Evolutionary conservation across 208 protist species (phyloP), one percentile per base, ranked within the genome.

Genomic region (Plasmodiophora brassicae): DNA sequence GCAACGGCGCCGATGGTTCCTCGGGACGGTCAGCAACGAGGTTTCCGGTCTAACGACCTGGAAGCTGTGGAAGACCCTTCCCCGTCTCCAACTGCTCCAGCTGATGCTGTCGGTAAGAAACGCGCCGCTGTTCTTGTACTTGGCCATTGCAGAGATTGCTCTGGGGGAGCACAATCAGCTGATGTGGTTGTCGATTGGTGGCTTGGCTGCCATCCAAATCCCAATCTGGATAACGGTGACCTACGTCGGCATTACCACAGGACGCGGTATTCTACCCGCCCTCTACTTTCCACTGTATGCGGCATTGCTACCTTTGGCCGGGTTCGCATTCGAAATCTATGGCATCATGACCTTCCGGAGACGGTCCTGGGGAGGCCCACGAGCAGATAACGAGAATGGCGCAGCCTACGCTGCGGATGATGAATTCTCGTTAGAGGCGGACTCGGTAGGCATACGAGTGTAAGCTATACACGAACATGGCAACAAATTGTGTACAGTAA

Each of bases 1-100:
- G 65, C 65, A 78, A 78, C 5, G 65, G 14, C 65, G 65, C 20
- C 65, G 65, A 5, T 78, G 65, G 65, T 78, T 78, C 65, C n/a
- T 78, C 32, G 65, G 65, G 10, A 78, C 65, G 14, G 41, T 78
- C 65, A 44, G 32, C 14, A 78, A 78, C n/a, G 65, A 78, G n/a
- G 65, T 78, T 38, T 14, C 65, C 5, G 41, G 32, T n/a, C n/a
- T 78, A 8, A 78, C 65, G 14, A 36, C 65, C 5, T 78, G n/a
- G 5, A 78, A 5, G 41, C n/a, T 78, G 5, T 78, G 65, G 65
- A n/a, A 38, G 5, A 36, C 10, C 41, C 14, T 78, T n/a, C 65
- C 65, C n/a, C 5, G 5, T 36, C 41, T 78, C 10, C 65, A 78
- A 32, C 32, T 78, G 32, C 5, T 78, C 41, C 65, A 78, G n/a